phyloP scores from a whole-genome alignment of 1,284 basidiomycete genomes.

The Peniophora sp. region DNA sequence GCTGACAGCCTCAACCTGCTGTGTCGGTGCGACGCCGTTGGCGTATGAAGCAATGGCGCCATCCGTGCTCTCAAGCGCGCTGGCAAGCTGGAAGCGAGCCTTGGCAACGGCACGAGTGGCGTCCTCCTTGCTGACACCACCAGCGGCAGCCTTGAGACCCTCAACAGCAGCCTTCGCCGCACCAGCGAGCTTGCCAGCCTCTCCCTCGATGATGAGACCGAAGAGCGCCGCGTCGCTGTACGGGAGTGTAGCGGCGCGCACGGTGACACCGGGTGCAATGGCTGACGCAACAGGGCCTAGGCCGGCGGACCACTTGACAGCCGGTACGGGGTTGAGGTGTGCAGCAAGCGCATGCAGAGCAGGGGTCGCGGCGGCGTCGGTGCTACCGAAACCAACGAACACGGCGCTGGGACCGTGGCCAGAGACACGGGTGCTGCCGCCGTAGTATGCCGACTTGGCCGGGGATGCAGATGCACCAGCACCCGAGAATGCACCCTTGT shows the following conservation, averaged over 20 bases:
- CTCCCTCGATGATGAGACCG: slow-evolving; percentile 70
- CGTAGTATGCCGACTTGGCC: slow-evolving; percentile 62
- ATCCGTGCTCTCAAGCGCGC: slow-evolving; percentile 60
- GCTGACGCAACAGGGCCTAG: slow-evolving; percentile 56
- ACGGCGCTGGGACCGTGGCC: slow-evolving; percentile 66
- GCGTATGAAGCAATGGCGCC: slow-evolving; percentile 46
- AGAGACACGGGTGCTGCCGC: slow-evolving; percentile 75
- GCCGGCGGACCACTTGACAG: slow-evolving; percentile 82
- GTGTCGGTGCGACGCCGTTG: slow-evolving; percentile 7
- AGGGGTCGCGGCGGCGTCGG: slow-evolving; percentile 47
- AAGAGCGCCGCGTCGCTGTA: slow-evolving; percentile 89
- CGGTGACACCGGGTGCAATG: slow-evolving; percentile 46
- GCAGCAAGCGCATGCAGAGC: slow-evolving; percentile 75
- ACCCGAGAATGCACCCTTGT: slow-evolving; percentile 30
- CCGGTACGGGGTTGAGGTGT: slow-evolving; percentile 62
- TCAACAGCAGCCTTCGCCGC: slow-evolving; percentile 59
- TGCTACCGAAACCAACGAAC: slow-evolving; percentile 75
- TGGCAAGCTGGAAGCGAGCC: slow-evolving; percentile 79
- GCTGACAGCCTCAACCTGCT: slow-evolving; percentile 10
- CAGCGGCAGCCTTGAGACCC: slow-evolving; percentile 55
- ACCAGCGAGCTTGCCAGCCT: slow-evolving; percentile 51
- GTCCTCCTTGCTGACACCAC: slow-evolving; percentile 48
- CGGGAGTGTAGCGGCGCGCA: slow-evolving; percentile 69
- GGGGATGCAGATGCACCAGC: slow-evolving; percentile 30
- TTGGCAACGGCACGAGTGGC: slow-evolving; percentile 78